Evolutionary conservation across 1,284 basidiomycete species (phyloP), one percentile per base, ranked within the genome.

Genomic region (Melanopsichium pennsylvanicum): DNA sequence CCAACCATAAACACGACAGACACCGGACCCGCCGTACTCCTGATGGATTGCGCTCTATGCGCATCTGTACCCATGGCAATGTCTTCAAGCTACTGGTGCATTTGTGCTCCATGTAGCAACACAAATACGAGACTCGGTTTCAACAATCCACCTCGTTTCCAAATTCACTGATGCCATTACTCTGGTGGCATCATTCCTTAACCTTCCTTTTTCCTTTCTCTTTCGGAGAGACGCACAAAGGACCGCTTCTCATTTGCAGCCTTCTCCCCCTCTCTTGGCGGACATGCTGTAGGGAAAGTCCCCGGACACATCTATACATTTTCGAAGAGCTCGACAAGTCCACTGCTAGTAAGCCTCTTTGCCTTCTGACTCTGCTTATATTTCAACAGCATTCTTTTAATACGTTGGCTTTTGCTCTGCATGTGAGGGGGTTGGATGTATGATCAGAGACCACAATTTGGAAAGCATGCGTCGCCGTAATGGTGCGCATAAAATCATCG

Each of bases 241-340:
- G 67, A 70, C 67, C 67, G 67, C 67, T 49, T 44, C 19, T 12
- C 23, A 39, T 60, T 70, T 70, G 67, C 67, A 70, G 67, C 67
- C 67, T 46, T 60, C 47, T 49, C 16, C 13, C 44, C 31, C 32
- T 32, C 23, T 12, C 18, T 34, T 16, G n/a, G 26, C n/a, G 39
- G 57, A 64, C 67, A 70, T 48, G 67, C 67, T 70, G 67, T 64
- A 70, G 67, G 67, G 67, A 70, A 70, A 70, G 67, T 70, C 67
- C 67, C 67, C 67, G 67, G 67, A 70, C 67, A 69, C 66, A 69
- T 63, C 66, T 62, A 29, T 34, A 7, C 9, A 26, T 18, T 23
- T 16, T n/a, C n/a, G 25, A 36, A 47, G 35, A 33, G 45, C 13
- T 40, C 27, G 16, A 33, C 27, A 29, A 23, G 29, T 36, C 23